Base-by-base conservation (phyloP, 1,139 yeast species). In the Kodamaea sp. region DNA sequence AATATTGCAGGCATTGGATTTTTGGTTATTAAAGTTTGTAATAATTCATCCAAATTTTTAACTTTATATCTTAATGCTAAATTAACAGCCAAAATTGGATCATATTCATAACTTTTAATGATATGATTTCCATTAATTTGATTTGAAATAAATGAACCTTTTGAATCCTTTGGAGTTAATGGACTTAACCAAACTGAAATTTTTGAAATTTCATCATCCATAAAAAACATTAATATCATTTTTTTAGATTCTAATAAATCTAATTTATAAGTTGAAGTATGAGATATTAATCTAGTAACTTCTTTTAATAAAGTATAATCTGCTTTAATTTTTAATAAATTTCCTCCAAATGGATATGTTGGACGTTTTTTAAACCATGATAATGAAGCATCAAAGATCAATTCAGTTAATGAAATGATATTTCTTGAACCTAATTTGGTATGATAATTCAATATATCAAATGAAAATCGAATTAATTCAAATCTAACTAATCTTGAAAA, bases 271-370 rank as follows among this genome's bases (percentile, higher is more conserved):
- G 57, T 57, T 37, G 50, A 63, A 8, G 38, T 46, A 35, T 49
- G 45, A 2, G 60, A 45, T 44, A 64, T 55, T 37, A 65, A 50
- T 31, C 58, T 53, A 6, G 80, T 78, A 11, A 82, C 72, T 24
- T 75, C 78, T 34, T 69, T 65, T 49, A 90, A 66, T 37, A 83
- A 62, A 6, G 74, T 69, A 49, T 75, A 72, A 53, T 89, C 96
- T 3, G 89, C 79, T 48, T 79, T 79, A 35, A 83, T 79, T 55
- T 81, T 81, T 48, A 87, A 63, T 34, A 77, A 70, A 57, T 90
- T 88, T 8, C 90, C 84, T 2, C 97, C 97, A 63, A 74, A 89
- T 7, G 98, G 96, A 68, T 84, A 84, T 11, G 75, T 69, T 3
- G 79, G 70, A 22, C 77, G 69, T 39, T 69, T 75, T 29, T 72